phyloP scores from a whole-genome alignment of 345 rosid species.

The Euphorbia pulcherrima region DNA sequence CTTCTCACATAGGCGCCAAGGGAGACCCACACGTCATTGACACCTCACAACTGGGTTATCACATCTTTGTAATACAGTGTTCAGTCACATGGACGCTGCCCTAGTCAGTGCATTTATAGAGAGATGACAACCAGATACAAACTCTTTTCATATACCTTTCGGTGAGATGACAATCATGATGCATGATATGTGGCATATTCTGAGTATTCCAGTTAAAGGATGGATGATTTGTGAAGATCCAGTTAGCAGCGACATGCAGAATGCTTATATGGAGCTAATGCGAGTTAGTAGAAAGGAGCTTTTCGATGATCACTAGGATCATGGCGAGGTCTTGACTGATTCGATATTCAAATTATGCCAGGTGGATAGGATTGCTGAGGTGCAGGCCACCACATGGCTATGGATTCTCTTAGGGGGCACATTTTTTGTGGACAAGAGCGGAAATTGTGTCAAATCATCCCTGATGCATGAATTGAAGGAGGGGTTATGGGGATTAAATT shows the following conservation, averaged over 20 bases:
- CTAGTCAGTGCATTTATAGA: neutral
- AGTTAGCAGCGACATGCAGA: neutral
- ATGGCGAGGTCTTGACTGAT: neutral
- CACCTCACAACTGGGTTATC: neutral
- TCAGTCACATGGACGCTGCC: neutral
- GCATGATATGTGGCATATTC: too few species aligned
- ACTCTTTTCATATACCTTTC: neutral
- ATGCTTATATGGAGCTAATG: neutral
- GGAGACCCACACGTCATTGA: too few species aligned
- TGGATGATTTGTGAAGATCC: neutral
- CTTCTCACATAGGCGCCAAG: too few species aligned
- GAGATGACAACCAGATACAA: neutral
- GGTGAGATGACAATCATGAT: neutral
- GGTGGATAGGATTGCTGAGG: neutral
- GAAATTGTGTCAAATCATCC: neutral
- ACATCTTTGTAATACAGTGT: neutral
- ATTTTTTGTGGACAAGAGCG: neutral
- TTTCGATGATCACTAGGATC: neutral
- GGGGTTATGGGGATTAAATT: neutral
- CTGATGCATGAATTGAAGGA: too few species aligned
- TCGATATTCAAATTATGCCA: neutral
- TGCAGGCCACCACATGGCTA: neutral
- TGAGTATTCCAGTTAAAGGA: neutral
- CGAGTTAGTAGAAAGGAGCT: neutral
- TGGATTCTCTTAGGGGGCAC: neutral